phyloP scores from a whole-genome alignment of 2,329 filamentous ascomycete genomes.

The Fusarium mangiferae region DNA sequence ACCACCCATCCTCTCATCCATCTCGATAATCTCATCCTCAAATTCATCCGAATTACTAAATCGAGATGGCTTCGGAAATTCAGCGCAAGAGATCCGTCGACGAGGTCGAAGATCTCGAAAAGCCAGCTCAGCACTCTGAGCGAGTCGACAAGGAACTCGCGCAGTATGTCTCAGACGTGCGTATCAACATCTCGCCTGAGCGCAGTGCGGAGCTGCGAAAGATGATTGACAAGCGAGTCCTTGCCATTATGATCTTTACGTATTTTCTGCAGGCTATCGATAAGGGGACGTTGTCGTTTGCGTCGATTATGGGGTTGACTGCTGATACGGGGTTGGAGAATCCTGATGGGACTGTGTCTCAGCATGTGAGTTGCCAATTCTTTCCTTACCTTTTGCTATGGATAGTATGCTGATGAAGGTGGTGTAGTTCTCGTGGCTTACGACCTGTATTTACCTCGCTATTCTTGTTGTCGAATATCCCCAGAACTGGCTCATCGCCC shows the following conservation, averaged over 20 bases:
- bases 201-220: constrained; percentile 70
- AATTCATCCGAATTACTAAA: not conserved
- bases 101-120: constrained; percentile 51
- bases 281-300: constrained; percentile 73
- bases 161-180: constrained; percentile 66
- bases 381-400: rapidly evolving
- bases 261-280: constrained; percentile 79
- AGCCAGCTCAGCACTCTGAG: constrained; percentile 58
- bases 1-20: not conserved
- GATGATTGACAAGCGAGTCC: constrained; percentile 74
- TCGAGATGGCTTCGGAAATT: constrained; percentile 24
- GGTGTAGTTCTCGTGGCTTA: constrained; percentile 65
- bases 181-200: constrained; percentile 66
- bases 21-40: not conserved
- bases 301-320: constrained; percentile 70
- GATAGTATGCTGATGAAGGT: not conserved
- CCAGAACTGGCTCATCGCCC: constrained; percentile 68
- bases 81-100: constrained; percentile 29
- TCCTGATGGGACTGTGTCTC: constrained; percentile 43
- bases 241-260: constrained; percentile 76
- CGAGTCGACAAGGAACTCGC: constrained; percentile 75
- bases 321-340: constrained; percentile 60
- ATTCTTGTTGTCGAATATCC: constrained; percentile 78
- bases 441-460: constrained; percentile 78
- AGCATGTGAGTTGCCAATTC: constrained; percentile 20